Conservation (phyloP, 2,329 filamentous ascomycete genomes). For the Microdochium bolleyi region DNA sequence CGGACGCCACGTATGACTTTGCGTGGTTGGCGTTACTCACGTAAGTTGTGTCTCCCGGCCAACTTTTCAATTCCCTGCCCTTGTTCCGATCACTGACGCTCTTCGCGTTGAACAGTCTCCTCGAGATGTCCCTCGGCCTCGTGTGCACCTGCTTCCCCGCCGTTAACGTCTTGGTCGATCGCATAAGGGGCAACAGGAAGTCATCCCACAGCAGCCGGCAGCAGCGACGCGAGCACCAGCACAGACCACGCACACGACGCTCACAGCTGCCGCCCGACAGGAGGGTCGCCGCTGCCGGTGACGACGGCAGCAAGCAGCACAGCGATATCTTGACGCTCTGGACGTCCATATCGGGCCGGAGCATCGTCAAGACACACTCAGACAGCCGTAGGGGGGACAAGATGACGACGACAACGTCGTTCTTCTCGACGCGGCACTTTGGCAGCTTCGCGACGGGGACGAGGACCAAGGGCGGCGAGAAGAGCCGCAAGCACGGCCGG, state of each 20-base stretch:
- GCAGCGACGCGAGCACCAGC: background rate
- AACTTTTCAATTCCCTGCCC: no score
- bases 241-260: background rate
- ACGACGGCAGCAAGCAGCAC: background rate
- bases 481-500: background rate
- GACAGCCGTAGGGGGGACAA: no score
- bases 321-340: background rate
- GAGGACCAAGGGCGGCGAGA: background rate
- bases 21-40: constrained; percentile 5
- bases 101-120: constrained; percentile 1
- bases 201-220: background rate
- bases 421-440: background rate
- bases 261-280: background rate
- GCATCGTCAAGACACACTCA: background rate
- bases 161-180: constrained; percentile 9
- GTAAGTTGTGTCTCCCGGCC: no score
- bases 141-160: constrained; percentile 18
- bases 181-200: background rate
- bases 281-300: background rate
- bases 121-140: constrained; percentile 16
- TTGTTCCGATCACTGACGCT: background rate
- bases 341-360: background rate
- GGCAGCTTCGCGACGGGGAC: background rate
- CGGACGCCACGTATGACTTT: constrained; percentile 15
- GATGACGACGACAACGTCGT: background rate